Conservation (phyloP, 75 land plant species). For the Chamaecyparis obtusa region DNA sequence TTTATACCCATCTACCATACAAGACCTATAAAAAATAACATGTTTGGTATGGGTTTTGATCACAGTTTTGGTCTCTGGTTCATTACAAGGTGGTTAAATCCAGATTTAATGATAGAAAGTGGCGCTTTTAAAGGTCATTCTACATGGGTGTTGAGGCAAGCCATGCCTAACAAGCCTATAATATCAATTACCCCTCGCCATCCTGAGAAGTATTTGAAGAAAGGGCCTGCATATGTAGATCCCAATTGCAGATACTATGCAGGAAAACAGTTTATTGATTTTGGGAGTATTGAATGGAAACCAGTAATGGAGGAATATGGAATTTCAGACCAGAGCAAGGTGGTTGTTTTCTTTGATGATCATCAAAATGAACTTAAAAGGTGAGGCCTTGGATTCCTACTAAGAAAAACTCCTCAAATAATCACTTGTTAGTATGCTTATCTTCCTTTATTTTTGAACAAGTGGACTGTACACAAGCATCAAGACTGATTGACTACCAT, state of each 20-base stretch:
- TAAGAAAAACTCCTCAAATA: neutral
- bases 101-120: slow-evolving; percentile 82
- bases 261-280: slow-evolving; percentile 82
- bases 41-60: slow-evolving; percentile 94
- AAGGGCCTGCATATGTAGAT: slow-evolving; percentile 94
- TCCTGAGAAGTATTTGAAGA: slow-evolving; percentile 77
- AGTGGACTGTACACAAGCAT: neutral
- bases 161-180: slow-evolving; percentile 71
- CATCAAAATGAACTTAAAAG: slow-evolving; percentile 90
- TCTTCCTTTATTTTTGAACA: neutral
- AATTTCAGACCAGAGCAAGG: slow-evolving; percentile 59
- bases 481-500: neutral
- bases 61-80: slow-evolving; percentile 98
- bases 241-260: slow-evolving; percentile 76
- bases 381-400: slow-evolving; percentile 23
- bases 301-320: slow-evolving; percentile 62
- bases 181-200: slow-evolving; percentile 81
- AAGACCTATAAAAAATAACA: slow-evolving; percentile 80
- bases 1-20: slow-evolving; percentile 82
- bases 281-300: slow-evolving; percentile 74
- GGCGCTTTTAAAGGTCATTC: slow-evolving; percentile 96
- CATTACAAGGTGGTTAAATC: slow-evolving; percentile 72
- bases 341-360: slow-evolving; percentile 90
- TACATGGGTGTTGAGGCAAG: slow-evolving; percentile 91
- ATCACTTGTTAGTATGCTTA: neutral